Percentiles rank a stretch among this genome's conserved stretches.
Conservation (phyloP, 306 rosid species). For the Biancaea sappan region DNA sequence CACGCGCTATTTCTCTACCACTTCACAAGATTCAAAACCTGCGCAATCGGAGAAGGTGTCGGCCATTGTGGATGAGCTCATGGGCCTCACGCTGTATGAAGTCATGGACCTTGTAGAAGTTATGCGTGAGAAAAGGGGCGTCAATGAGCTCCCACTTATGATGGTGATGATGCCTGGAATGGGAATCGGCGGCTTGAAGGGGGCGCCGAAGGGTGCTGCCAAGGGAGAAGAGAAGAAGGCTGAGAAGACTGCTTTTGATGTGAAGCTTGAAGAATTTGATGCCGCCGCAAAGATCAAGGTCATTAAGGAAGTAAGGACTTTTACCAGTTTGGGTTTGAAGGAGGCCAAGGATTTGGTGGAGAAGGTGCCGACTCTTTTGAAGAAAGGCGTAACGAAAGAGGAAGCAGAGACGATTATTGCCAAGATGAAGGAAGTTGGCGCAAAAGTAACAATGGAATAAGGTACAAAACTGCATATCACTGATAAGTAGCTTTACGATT, state of each 20-base stretch:
- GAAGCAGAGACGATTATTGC: slow-evolving; percentile 81
- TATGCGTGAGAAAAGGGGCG: slow-evolving; percentile 66
- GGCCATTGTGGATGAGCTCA: slow-evolving; percentile 70
- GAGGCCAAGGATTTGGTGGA: slow-evolving; percentile 98
- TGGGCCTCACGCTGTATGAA: slow-evolving; percentile 67
- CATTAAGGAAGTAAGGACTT: slow-evolving; percentile 87
- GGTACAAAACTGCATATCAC: slow-evolving; percentile 37
- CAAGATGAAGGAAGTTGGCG: slow-evolving; percentile 90
- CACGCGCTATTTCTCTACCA: slow-evolving; percentile 41
- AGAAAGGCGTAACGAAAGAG: slow-evolving; percentile 89
- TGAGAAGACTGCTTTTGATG: slow-evolving; percentile 87
- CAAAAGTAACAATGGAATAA: slow-evolving; percentile 85
- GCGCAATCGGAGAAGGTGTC: slow-evolving; percentile 47
- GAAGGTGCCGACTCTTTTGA: slow-evolving; percentile 82
- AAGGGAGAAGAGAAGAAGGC: slow-evolving; percentile 59
- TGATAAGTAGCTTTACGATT: neutral
- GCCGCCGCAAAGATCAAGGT: slow-evolving; percentile 82
- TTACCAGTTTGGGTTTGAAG: slow-evolving; percentile 92
- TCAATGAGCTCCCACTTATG: slow-evolving; percentile 79
- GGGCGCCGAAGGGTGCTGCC: slow-evolving; percentile 47
- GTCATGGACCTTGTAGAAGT: slow-evolving; percentile 78
- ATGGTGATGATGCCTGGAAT: slow-evolving; percentile 85
- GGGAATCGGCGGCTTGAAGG: slow-evolving; percentile 56
- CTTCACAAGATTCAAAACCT: slow-evolving; percentile 46
- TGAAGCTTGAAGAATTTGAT: slow-evolving; percentile 86